Evolutionary conservation across 345 rosid genomes (phyloP), one percentile per base, ranked within the genome.

Genomic region (Corchorus olitorius): DNA sequence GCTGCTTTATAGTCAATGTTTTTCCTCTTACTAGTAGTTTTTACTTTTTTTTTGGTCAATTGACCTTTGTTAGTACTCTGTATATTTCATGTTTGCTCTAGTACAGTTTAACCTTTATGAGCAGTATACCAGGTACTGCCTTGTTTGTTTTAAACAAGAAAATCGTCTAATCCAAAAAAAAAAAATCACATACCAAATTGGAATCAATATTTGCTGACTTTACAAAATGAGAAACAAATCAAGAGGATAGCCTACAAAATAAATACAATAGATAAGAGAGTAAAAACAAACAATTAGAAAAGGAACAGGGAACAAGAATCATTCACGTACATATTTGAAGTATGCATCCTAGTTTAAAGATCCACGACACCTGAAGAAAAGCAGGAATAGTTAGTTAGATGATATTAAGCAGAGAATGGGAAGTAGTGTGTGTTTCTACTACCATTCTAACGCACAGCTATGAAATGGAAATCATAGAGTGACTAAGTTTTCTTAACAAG

Each of bases 281-380:
- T 34, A 60, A 5, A 22, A 2, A 33, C 8, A 1, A 20, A 60
- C 60, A 61, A 8, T 73, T 76, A 33, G 15, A 33, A 9, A 63
- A 34, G 13, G 27, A 27, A 9, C 34, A 66, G 78, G 46, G 27
- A 19, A 83, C 62, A 67, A 67, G 8, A 41, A 16, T 54, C 37
- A 75, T n/a, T 34, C 61, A 70, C 53, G 11, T 27, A 53, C 83
- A 60, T 78, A 79, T 86, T 84, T 43, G 68, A 69, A 16, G 41
- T 43, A 54, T 39, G 17, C 75, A 72, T 80, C 82, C 83, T 88
- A 95, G 83, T 95, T 95, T 80, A 95, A 77, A 46, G 98, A 93
- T 87, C 98, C 97, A 67, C 92, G 98, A 34, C 99, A 95, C 89
- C 98, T 93, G 87, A 79, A 77, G 69, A 80, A 46, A 76, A 74